Evolutionary conservation across 352 stramenopile genomes (phyloP).

Genomic region (Achlya hypogyna): DNA sequence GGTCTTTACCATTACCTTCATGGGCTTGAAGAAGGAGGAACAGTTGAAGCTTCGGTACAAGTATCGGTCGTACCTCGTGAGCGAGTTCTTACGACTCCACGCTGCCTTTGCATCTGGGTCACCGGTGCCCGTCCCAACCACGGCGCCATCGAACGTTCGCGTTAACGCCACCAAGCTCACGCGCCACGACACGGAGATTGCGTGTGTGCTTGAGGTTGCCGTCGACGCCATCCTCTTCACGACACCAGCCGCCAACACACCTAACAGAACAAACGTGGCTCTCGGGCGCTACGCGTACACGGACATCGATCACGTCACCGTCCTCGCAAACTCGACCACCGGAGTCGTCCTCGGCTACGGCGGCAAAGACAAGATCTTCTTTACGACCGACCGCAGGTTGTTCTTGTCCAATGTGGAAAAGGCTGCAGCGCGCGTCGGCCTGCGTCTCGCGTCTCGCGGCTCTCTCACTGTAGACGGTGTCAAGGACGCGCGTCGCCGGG

Average conservation of each 20-base stretch:
- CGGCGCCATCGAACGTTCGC: constrained; percentile 29
- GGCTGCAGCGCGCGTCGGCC: constrained; percentile 44
- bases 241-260: background rate
- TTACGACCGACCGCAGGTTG: constrained; percentile 42
- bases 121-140: constrained; percentile 4
- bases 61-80: constrained; percentile 66
- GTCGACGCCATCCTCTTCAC: constrained; percentile 46
- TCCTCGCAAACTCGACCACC: constrained; percentile 41
- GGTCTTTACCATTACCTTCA: constrained; percentile 53
- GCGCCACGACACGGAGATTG: constrained; percentile 27
- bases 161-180: constrained; percentile 51
- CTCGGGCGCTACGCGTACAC: constrained; percentile 64
- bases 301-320: constrained; percentile 66
- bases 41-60: constrained; percentile 69
- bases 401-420: constrained; percentile 48
- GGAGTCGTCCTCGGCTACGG: constrained; percentile 60
- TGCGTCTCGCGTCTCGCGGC: constrained; percentile 27
- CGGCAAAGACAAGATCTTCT: constrained; percentile 60
- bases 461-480: constrained; percentile 36
- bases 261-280: constrained; percentile 22
- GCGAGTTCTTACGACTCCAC: constrained; percentile 63
- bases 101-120: constrained; percentile 37
- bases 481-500: constrained; percentile 35
- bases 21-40: constrained; percentile 77
- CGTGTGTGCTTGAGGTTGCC: constrained; percentile 45